A percentile compares a stretch with the other conserved stretches of the same genome.
phyloP scores from a whole-genome alignment of 2,329 filamentous ascomycete genomes.

The Xylaria sp. region DNA sequence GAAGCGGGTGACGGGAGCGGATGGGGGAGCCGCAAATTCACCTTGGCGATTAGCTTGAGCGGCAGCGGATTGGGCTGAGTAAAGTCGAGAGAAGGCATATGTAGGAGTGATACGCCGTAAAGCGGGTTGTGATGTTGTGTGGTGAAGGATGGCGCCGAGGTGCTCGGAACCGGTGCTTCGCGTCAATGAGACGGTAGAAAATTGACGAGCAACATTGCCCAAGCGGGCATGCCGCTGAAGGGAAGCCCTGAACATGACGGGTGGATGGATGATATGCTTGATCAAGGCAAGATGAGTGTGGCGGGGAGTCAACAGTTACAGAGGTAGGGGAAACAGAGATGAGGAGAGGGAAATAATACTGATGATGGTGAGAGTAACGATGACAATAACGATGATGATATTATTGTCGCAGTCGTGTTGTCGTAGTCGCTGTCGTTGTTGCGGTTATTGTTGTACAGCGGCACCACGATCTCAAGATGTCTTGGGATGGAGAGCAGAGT shows the following conservation, averaged over 20 bases:
- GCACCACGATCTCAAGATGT: slow-evolving; percentile 16
- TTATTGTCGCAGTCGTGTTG: too few relatives aligned
- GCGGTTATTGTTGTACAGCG: not conserved
- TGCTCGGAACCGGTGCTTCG: slow-evolving; percentile 37
- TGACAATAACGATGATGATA: too few relatives aligned
- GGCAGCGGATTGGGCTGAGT: slow-evolving; percentile 42
- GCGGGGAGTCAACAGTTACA: not conserved
- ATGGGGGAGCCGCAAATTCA: slow-evolving; percentile 34
- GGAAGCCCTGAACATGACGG: slow-evolving; percentile 46
- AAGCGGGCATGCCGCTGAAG: slow-evolving; percentile 49
- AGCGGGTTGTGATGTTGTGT: slow-evolving; percentile 22
- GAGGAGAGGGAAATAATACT: not conserved
- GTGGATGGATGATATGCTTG: not conserved
- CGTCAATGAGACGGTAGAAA: slow-evolving; percentile 40
- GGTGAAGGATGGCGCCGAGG: slow-evolving; percentile 34
- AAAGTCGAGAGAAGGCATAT: slow-evolving; percentile 41
- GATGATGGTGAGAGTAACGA: not conserved
- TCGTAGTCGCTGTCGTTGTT: too few relatives aligned
- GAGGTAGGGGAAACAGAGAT: not conserved
- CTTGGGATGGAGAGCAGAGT: not conserved
- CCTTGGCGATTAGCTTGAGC: slow-evolving; percentile 28
- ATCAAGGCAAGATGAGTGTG: slow-evolving; percentile 11
- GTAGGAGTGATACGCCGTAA: slow-evolving; percentile 29
- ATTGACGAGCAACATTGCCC: slow-evolving; percentile 45
- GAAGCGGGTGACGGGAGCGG: slow-evolving; percentile 55